A percentile compares a stretch with the other conserved stretches of the same genome.
Conservation (phyloP, 2,329 filamentous ascomycete species). For the Talaromyces funiculosus region DNA sequence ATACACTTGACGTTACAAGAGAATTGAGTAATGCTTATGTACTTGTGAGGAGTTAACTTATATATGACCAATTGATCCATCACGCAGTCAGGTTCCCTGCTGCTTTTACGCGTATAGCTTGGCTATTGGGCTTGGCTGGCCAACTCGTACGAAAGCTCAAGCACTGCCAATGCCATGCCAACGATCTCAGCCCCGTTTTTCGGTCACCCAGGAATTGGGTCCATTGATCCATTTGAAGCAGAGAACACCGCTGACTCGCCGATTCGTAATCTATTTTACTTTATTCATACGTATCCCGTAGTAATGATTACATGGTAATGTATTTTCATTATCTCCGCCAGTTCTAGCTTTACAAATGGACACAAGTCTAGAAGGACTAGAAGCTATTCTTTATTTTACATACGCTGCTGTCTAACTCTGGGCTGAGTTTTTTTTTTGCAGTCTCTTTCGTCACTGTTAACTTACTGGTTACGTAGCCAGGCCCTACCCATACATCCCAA, state of each 20-base stretch:
- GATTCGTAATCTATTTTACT: not conserved
- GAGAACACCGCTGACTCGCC: not conserved
- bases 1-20: too few species aligned
- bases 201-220: not conserved
- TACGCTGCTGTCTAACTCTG: not conserved
- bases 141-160: not conserved
- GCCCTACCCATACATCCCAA: not conserved
- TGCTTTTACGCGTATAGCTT: not conserved
- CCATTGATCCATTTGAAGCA: slow-evolving; percentile 1
- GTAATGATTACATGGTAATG: not conserved
- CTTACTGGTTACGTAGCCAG: slow-evolving; percentile 1
- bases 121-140: not conserved
- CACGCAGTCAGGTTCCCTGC: not conserved
- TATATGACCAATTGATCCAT: not conserved
- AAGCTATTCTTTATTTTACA: not conserved
- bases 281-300: not conserved
- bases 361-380: not conserved
- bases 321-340: not conserved
- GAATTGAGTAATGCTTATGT: not conserved
- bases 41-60: too few species aligned
- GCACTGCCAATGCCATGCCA: not conserved
- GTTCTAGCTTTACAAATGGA: not conserved
- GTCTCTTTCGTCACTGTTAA: slow-evolving; percentile 5
- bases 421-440: not conserved
- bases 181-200: not conserved